A percentile compares a stretch with the other conserved stretches of the same genome.
Conservation (phyloP, 768 basidiomycete species). For the Psilocybe tampanensis region DNA sequence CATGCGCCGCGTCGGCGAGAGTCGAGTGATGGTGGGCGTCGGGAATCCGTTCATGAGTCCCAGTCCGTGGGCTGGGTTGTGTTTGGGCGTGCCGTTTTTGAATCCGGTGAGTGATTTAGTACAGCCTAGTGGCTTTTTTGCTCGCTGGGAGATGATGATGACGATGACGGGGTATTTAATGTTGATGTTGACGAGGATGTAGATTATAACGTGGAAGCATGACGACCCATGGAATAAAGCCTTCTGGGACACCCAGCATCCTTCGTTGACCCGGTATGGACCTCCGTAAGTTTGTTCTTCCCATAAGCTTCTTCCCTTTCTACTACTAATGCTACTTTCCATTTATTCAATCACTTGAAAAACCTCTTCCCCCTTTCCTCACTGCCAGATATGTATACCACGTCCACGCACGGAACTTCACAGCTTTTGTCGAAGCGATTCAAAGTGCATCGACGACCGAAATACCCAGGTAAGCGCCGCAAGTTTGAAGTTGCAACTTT, state of each 20-base stretch:
- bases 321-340: neutral
- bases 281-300: conserved; percentile 25
- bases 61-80: conserved; percentile 35
- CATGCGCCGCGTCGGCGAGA: conserved; percentile 21
- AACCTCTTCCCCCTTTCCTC: neutral
- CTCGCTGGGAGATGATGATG: too few species aligned
- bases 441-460: conserved; percentile 26
- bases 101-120: conserved; percentile 29
- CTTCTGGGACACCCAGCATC: conserved; percentile 34
- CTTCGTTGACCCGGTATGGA: conserved; percentile 24
- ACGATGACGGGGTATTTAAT: too few species aligned
- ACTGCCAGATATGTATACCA: conserved; percentile 32
- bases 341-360: neutral
- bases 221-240: conserved; percentile 28
- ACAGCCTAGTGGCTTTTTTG: too few species aligned
- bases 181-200: too few species aligned
- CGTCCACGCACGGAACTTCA: conserved; percentile 27
- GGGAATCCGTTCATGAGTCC: conserved; percentile 29
- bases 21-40: conserved; percentile 30
- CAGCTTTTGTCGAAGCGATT: conserved; percentile 30
- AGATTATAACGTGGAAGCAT: conserved; percentile 28
- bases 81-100: conserved; percentile 38
- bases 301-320: neutral
- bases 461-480: conserved; percentile 28
- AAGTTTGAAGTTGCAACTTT: neutral